Conservation (phyloP, 345 rosid genomes). For the Citrus trifoliata region DNA sequence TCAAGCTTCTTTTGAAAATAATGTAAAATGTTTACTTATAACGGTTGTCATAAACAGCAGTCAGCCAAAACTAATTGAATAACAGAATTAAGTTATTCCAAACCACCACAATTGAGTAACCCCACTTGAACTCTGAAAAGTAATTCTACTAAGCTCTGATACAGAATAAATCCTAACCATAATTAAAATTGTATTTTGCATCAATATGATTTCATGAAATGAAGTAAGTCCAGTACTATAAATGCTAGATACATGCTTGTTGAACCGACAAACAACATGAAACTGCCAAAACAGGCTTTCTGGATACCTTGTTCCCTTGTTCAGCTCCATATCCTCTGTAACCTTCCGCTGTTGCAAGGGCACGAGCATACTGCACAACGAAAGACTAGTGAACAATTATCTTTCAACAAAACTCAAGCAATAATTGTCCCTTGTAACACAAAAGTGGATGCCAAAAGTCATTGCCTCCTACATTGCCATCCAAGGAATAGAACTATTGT, state of each 20-base stretch:
- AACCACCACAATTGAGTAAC: not conserved
- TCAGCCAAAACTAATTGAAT: not conserved
- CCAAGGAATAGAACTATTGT: not conserved
- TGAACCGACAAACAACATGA: not conserved
- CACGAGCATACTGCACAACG: conserved; percentile 30
- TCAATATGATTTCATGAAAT: not conserved
- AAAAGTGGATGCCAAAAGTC: not conserved
- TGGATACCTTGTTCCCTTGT: conserved; percentile 53
- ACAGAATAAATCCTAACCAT: not conserved
- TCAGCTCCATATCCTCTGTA: conserved; percentile 62
- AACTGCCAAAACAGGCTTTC: not conserved
- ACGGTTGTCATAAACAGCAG: not conserved
- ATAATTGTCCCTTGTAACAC: not conserved
- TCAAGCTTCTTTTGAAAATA: not conserved
- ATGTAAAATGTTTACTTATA: not conserved
- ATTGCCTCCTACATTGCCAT: not conserved
- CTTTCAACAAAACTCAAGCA: not conserved
- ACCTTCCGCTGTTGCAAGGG: conserved; percentile 39
- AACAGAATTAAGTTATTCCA: not conserved
- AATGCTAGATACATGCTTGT: not conserved
- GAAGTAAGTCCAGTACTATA: not conserved
- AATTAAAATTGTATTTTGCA: not conserved
- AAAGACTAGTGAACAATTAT: conserved; percentile 2
- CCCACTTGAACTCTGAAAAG: not conserved
- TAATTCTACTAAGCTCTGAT: not conserved